Conservation (phyloP, 2,329 filamentous ascomycete species). For the Podosphaera xanthii region DNA sequence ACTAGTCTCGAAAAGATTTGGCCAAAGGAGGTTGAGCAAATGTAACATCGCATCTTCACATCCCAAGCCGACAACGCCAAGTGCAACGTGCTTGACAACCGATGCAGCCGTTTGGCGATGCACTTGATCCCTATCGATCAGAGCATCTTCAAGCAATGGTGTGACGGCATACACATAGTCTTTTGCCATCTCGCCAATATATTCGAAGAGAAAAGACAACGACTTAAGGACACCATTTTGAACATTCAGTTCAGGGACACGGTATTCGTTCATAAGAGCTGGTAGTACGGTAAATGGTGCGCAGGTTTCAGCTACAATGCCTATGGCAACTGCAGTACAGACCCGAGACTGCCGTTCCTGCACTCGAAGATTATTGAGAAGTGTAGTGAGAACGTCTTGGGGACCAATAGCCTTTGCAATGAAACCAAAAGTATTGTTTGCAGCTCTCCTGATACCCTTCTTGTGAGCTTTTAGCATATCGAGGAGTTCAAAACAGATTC, state of each 20-base stretch:
- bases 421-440: slow-evolving; percentile 99
- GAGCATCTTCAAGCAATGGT: slow-evolving; percentile 80
- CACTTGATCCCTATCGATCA: slow-evolving; percentile 94
- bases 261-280: slow-evolving; percentile 97
- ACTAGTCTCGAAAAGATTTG: slow-evolving; percentile 92
- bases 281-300: slow-evolving; percentile 97
- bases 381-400: slow-evolving; percentile 83
- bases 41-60: slow-evolving; percentile 98
- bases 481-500: slow-evolving; percentile 94
- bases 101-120: slow-evolving; percentile 90
- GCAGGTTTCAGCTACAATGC: slow-evolving; percentile 95
- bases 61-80: slow-evolving; percentile 90
- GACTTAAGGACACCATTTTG: slow-evolving; percentile 97
- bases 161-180: slow-evolving; percentile 98
- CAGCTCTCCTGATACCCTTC: slow-evolving; percentile 92
- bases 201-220: slow-evolving; percentile 91
- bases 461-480: slow-evolving; percentile 99
- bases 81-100: slow-evolving; percentile 91
- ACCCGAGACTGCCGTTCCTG: slow-evolving; percentile 96
- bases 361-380: slow-evolving; percentile 89
- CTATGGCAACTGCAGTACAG: slow-evolving; percentile 94
- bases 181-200: slow-evolving; percentile 98
- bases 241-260: slow-evolving; percentile 92
- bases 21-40: slow-evolving; percentile 83
- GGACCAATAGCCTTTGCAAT: slow-evolving; percentile 98